Conservation (phyloP, 768 basidiomycete genomes). For the Russula vinacea region DNA sequence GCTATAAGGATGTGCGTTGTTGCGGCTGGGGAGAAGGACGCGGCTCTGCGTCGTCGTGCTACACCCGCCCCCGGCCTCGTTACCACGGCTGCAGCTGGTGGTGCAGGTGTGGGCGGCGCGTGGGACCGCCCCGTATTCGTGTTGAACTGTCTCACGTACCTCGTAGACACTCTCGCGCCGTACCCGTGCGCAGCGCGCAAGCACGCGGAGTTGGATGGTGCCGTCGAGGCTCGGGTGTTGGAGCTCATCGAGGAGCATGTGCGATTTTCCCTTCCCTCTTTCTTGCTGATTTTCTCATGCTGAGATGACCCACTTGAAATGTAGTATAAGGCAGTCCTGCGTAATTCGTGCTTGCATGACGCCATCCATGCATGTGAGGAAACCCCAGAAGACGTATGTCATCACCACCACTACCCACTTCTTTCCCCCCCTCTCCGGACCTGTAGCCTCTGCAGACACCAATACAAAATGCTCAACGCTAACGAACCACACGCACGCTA, state of each 20-base stretch:
- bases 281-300: constrained; percentile 17
- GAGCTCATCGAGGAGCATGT: constrained; percentile 82
- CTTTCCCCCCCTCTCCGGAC: not conserved
- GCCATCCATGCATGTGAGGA: constrained; percentile 45
- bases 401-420: not conserved
- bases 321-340: constrained; percentile 51
- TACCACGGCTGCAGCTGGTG: not conserved
- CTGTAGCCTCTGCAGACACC: not conserved
- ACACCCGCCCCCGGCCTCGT: too few species aligned
- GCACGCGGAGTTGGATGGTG: constrained; percentile 51
- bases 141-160: constrained; percentile 80
- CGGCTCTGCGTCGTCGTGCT: constrained; percentile 50
- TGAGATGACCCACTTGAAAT: not conserved
- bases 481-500: not conserved
- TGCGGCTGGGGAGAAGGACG: constrained; percentile 66
- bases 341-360: constrained; percentile 52
- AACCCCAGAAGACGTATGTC: constrained; percentile 42
- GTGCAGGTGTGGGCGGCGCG: constrained; percentile 37
- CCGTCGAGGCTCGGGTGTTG: constrained; percentile 60
- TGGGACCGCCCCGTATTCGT: constrained; percentile 87
- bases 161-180: constrained; percentile 68
- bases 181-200: constrained; percentile 68
- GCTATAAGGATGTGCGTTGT: constrained; percentile 69
- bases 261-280: constrained; percentile 33
- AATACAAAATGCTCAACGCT: not conserved